Evolutionary conservation across 768 basidiomycete species (phyloP).

Genomic region (Flagelloscypha sp.): DNA sequence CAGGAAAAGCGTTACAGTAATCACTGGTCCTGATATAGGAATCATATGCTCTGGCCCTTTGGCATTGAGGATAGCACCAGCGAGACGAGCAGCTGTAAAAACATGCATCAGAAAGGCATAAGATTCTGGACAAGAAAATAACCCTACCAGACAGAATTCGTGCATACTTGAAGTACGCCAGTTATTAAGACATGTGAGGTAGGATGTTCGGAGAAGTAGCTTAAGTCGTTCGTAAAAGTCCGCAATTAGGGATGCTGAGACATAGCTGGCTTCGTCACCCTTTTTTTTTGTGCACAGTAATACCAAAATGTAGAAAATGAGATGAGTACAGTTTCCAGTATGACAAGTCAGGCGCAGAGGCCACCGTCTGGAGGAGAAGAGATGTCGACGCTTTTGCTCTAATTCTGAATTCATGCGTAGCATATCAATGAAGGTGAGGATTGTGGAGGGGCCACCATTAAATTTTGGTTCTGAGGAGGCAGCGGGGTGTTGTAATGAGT

Average conservation of each 20-base stretch:
- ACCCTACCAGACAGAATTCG: slow-evolving; percentile 15
- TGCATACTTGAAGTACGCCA: slow-evolving; percentile 20
- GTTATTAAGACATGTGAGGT: slow-evolving; percentile 21
- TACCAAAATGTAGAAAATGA: slow-evolving; percentile 15
- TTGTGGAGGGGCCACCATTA: too few relatives aligned
- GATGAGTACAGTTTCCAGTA: slow-evolving; percentile 12
- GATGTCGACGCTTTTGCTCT: too few relatives aligned
- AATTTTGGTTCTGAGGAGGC: too few relatives aligned
- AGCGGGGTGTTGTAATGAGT: too few relatives aligned
- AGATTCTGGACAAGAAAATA: not conserved
- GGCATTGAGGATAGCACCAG: slow-evolving; percentile 17
- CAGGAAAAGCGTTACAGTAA: slow-evolving; percentile 15
- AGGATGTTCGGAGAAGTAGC: slow-evolving; percentile 20
- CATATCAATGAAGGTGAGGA: too few relatives aligned
- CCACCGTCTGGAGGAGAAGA: slow-evolving; percentile 20
- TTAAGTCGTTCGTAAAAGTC: slow-evolving; percentile 22
- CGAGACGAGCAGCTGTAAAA: slow-evolving; percentile 13
- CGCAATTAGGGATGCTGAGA: slow-evolving; percentile 19
- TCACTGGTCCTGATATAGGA: slow-evolving; percentile 16
- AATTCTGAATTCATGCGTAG: too few relatives aligned
- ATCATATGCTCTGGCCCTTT: slow-evolving; percentile 17
- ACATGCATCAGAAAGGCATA: not conserved
- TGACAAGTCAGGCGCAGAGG: slow-evolving; percentile 15
- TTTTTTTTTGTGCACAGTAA: not conserved
- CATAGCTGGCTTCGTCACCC: not conserved